Evolutionary conservation across 805 yeast genomes (phyloP).

Genomic region (Saccharomycopsis sp.): DNA sequence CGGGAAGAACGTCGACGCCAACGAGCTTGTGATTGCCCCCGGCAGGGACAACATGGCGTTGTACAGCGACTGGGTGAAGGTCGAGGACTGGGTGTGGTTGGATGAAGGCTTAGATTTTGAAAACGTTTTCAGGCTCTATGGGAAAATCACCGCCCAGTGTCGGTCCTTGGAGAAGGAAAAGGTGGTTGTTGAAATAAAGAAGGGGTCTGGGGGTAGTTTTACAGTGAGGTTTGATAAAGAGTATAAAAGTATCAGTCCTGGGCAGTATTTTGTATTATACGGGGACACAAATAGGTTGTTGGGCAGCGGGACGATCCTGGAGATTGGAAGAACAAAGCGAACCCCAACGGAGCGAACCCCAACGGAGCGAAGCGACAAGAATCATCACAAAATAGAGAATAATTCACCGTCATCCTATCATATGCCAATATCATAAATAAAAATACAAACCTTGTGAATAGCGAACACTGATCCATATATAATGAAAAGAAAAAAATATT

Average conservation of each 20-base stretch:
- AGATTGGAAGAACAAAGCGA: neutral
- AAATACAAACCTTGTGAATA: neutral
- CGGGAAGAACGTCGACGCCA: slow-evolving; percentile 52
- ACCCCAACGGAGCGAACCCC: no score
- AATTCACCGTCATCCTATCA: neutral
- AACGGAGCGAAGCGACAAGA: no score
- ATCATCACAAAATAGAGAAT: neutral
- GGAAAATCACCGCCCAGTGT: slow-evolving; percentile 46
- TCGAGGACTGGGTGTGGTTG: slow-evolving; percentile 46
- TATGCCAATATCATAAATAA: neutral
- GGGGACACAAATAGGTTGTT: slow-evolving; percentile 47
- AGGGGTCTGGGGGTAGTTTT: slow-evolving; percentile 22
- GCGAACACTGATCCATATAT: neutral
- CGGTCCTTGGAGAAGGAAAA: slow-evolving; percentile 71
- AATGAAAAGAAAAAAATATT: slow-evolving; percentile 2
- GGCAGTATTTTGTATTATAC: slow-evolving; percentile 77
- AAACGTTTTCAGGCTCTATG: slow-evolving; percentile 9
- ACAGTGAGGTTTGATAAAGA: slow-evolving; percentile 36
- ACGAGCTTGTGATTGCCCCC: slow-evolving; percentile 70
- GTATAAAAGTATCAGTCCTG: slow-evolving; percentile 78
- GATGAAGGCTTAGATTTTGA: slow-evolving; percentile 21
- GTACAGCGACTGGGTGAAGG: slow-evolving; percentile 31
- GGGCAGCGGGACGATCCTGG: slow-evolving; percentile 46
- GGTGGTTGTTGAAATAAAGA: no score
- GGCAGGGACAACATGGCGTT: slow-evolving; percentile 56